A percentile compares a stretch with the other conserved stretches of the same genome.
phyloP scores from a whole-genome alignment of 2,329 filamentous ascomycete species.

The Claviceps pazoutovae region DNA sequence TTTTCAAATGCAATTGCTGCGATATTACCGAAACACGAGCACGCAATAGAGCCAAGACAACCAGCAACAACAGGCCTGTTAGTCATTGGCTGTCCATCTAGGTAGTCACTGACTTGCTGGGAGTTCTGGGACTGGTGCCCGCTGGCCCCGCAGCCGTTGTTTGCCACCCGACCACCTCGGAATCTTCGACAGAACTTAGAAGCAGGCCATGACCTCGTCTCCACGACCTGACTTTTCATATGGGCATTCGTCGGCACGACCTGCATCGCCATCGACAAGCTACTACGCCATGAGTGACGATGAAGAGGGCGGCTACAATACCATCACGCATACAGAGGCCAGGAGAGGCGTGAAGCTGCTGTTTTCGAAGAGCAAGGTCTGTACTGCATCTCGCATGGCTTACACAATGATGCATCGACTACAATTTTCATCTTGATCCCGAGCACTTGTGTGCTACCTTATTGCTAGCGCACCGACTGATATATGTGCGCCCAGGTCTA shows the following conservation, averaged over 20 bases:
- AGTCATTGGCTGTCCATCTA: too few species aligned
- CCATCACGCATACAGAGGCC: conserved; percentile 65
- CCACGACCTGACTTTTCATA: neutral
- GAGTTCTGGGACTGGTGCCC: neutral
- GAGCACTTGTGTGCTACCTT: neutral
- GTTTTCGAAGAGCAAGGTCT: conserved; percentile 90
- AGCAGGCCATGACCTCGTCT: conserved; percentile 3
- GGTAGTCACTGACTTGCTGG: neutral
- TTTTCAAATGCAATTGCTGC: too few species aligned
- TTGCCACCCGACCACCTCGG: neutral
- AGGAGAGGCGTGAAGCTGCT: conserved; percentile 83
- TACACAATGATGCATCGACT: neutral
- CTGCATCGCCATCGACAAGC: conserved; percentile 10
- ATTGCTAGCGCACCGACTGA: neutral
- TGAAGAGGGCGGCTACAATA: conserved; percentile 90
- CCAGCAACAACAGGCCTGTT: too few species aligned
- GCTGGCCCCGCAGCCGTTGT: neutral
- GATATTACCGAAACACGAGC: too few species aligned
- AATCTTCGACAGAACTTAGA: neutral
- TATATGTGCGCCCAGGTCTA: conserved; percentile 52
- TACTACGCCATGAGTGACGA: conserved; percentile 74
- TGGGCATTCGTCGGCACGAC: neutral
- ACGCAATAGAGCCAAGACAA: too few species aligned
- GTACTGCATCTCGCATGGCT: conserved; percentile 8
- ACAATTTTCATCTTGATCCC: neutral